These are phyloP conservation scores for Venustampulla echinocandica DNA, from an alignment of 495 filamentous ascomycete species.

Conservation along the genomic window DNA sequence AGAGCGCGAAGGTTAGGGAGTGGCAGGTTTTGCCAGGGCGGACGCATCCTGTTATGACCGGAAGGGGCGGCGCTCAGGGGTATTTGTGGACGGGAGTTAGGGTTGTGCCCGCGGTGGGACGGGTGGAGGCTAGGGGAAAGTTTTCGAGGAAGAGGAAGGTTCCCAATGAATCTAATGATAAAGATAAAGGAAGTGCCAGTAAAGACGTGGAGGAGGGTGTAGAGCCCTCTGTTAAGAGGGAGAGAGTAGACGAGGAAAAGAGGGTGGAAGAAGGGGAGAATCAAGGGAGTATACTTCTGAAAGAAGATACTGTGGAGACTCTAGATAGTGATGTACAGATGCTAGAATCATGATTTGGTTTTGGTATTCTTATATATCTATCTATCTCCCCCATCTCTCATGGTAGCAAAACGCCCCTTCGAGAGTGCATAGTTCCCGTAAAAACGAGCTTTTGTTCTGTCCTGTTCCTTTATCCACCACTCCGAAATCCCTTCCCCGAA, in stretches of 20 bases:
- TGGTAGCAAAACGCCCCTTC: too few species aligned
- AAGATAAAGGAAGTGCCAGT: neutral
- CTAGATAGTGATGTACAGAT: slow-evolving; percentile 1
- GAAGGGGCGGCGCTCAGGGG: slow-evolving; percentile 78
- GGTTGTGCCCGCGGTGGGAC: slow-evolving; percentile 68
- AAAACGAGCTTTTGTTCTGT: too few species aligned
- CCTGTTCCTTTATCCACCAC: too few species aligned
- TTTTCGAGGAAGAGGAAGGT: slow-evolving; percentile 40
- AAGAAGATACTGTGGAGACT: neutral
- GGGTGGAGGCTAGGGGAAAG: slow-evolving; percentile 74
- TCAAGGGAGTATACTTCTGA: neutral
- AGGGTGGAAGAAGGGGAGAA: neutral
- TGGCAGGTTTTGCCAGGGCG: slow-evolving; percentile 91
- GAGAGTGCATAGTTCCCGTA: too few species aligned
- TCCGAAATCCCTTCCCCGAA: neutral
- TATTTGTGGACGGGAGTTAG: slow-evolving; percentile 79
- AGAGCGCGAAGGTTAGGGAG: slow-evolving; percentile 60
- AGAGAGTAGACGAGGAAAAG: neutral
- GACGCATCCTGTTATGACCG: slow-evolving; percentile 91
- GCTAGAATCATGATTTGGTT: neutral
- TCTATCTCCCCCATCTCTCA: too few species aligned
- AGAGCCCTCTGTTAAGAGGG: neutral
- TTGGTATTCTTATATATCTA: neutral
- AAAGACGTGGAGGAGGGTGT: too few species aligned
- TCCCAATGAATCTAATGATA: neutral